Evolutionary conservation across 2,329 filamentous ascomycete species (phyloP).

Genomic region (Colletotrichum simmondsii): DNA sequence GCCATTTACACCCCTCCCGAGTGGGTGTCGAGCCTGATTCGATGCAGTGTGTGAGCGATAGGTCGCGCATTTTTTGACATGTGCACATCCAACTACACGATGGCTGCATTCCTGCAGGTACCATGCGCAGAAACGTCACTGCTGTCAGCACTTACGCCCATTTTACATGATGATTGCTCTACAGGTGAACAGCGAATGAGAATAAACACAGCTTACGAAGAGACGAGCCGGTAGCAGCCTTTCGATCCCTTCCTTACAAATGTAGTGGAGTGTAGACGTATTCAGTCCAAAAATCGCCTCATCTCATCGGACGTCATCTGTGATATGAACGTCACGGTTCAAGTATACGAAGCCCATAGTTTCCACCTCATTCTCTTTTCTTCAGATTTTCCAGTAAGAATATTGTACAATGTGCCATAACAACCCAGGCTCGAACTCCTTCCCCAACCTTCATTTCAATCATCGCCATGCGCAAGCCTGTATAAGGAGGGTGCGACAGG

Average conservation of each 20-base stretch:
- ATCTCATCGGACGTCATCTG: too few species aligned
- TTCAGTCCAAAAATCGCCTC: neutral
- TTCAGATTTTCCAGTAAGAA: neutral
- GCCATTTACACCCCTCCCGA: neutral
- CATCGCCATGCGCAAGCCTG: neutral
- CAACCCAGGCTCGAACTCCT: neutral
- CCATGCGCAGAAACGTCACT: neutral
- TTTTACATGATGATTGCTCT: too few species aligned
- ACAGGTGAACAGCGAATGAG: neutral
- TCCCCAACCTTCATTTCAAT: neutral
- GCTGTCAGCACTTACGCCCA: neutral
- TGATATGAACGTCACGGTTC: neutral
- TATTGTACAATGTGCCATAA: neutral
- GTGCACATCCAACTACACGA: neutral
- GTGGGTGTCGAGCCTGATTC: neutral
- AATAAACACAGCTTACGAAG: neutral
- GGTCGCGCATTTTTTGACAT: too few species aligned
- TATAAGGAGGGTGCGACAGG: slow-evolving; percentile 27
- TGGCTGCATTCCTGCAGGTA: neutral
- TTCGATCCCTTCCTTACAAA: neutral
- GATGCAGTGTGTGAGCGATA: neutral
- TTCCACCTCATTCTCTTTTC: neutral
- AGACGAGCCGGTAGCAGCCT: neutral
- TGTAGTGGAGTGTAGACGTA: neutral
- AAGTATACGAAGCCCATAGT: neutral